Percentiles rank a stretch among this genome's conserved stretches.
Conservation (phyloP, 1,284 basidiomycete species). For the Fomes fomentarius region DNA sequence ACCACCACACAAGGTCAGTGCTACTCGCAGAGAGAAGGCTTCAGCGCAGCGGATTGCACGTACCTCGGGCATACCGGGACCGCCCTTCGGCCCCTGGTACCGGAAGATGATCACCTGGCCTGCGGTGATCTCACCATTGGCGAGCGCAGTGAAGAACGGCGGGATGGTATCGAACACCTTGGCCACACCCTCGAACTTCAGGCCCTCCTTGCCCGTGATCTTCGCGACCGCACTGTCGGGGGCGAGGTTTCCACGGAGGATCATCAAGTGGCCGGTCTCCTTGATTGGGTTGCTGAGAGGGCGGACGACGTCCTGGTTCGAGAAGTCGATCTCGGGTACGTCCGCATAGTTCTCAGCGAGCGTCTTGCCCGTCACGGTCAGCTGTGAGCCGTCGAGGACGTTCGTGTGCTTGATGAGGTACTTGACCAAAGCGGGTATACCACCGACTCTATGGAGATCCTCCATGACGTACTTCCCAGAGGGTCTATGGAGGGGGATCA, state of each 20-base stretch:
- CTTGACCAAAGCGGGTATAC: constrained; percentile 81
- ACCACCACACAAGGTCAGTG: background rate
- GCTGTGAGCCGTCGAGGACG: constrained; percentile 87
- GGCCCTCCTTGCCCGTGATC: constrained; percentile 95
- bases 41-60: constrained; percentile 14
- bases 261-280: constrained; percentile 87
- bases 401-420: constrained; percentile 89
- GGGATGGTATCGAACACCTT: constrained; percentile 83
- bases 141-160: constrained; percentile 84
- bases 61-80: constrained; percentile 95
- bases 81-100: constrained; percentile 96
- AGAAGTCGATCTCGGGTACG: constrained; percentile 76
- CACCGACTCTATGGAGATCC: constrained; percentile 91
- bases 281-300: constrained; percentile 89
- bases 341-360: constrained; percentile 90
- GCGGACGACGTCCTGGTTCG: constrained; percentile 83
- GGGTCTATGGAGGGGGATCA: constrained; percentile 51
- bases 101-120: constrained; percentile 90
- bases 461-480: constrained; percentile 97
- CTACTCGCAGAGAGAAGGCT: background rate
- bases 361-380: constrained; percentile 95
- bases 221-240: constrained; percentile 95
- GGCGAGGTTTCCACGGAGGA: constrained; percentile 88
- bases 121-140: constrained; percentile 81
- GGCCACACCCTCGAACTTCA: constrained; percentile 81